A percentile compares a stretch with the other conserved stretches of the same genome.
These are phyloP conservation scores for Penicillium sp. DNA, from an alignment of 2,329 filamentous ascomycete species.

Conservation along the genomic window DNA sequence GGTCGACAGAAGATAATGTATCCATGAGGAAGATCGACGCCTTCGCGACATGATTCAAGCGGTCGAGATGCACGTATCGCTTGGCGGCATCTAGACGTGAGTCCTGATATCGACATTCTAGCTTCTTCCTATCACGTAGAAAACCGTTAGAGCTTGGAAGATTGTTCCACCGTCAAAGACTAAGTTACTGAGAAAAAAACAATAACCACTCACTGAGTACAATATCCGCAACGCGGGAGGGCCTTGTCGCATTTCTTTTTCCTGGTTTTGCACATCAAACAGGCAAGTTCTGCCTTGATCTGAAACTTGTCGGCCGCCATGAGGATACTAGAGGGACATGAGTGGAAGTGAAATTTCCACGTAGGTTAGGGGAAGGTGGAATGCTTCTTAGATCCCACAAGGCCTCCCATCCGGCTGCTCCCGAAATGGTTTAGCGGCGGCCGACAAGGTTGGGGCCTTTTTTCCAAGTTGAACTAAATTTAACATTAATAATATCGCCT, in stretches of 20 bases:
- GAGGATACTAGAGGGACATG: not conserved
- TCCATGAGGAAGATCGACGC: not conserved
- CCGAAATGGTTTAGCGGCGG: not conserved
- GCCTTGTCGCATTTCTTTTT: slow-evolving; percentile 1
- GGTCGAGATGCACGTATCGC: not conserved
- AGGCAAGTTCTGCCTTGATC: not conserved
- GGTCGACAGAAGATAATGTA: not conserved
- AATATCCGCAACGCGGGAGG: not conserved
- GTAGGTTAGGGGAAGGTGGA: not conserved
- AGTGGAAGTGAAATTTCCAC: not conserved
- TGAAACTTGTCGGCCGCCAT: not conserved
- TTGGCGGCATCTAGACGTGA: not conserved
- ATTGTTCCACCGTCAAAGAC: not conserved
- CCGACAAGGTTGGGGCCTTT: not conserved
- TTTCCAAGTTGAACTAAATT: not conserved
- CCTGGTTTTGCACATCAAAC: not conserved
- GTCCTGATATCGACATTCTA: not conserved
- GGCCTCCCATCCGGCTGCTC: not conserved
- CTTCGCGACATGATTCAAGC: not conserved
- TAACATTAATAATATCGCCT: no score
- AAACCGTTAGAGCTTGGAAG: not conserved
- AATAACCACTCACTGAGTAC: not conserved
- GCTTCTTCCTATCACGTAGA: not conserved
- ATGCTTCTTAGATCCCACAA: not conserved
- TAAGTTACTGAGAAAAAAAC: not conserved